Conservation (phyloP, 2,329 filamentous ascomycete genomes). For the Venturia pyrina region DNA sequence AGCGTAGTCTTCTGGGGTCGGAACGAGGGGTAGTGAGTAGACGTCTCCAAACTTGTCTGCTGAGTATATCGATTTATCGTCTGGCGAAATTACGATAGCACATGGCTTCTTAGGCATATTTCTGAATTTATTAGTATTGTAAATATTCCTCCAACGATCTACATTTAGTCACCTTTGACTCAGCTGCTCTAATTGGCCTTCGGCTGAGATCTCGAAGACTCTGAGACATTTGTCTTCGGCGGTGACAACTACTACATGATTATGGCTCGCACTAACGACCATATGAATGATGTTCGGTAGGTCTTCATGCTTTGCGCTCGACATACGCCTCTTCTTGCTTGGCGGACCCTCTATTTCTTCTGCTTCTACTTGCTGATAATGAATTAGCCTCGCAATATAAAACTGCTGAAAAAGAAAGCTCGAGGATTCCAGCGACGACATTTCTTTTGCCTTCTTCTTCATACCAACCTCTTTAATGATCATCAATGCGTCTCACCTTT, state of each 20-base stretch:
- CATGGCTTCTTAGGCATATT: slow-evolving; percentile 84
- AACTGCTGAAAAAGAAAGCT: background rate
- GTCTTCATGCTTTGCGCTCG: slow-evolving; percentile 13
- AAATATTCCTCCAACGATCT: background rate
- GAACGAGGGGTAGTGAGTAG: slow-evolving; percentile 69
- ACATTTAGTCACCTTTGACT: slow-evolving; percentile 52
- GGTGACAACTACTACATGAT: slow-evolving; percentile 67
- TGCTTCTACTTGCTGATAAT: background rate
- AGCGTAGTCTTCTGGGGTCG: slow-evolving; percentile 25
- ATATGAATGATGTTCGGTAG: slow-evolving; percentile 59
- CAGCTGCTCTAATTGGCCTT: slow-evolving; percentile 53
- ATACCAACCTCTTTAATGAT: slow-evolving; percentile 15
- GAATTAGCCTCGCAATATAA: background rate
- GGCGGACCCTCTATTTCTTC: slow-evolving; percentile 25
- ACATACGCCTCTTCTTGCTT: slow-evolving; percentile 33
- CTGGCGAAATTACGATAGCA: slow-evolving; percentile 58
- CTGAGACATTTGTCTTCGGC: slow-evolving; percentile 87
- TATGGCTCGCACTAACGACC: slow-evolving; percentile 50
- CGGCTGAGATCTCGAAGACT: slow-evolving; percentile 60
- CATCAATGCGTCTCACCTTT: slow-evolving; percentile 17
- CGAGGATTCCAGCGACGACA: background rate
- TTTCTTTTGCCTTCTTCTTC: background rate
- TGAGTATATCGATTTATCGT: slow-evolving; percentile 63
- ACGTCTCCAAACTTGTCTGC: slow-evolving; percentile 98
- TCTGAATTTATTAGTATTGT: slow-evolving; percentile 34